These are phyloP conservation scores for Taiozyma sp. DNA, from an alignment of 1,139 yeast genomes.

Conservation along the genomic window DNA sequence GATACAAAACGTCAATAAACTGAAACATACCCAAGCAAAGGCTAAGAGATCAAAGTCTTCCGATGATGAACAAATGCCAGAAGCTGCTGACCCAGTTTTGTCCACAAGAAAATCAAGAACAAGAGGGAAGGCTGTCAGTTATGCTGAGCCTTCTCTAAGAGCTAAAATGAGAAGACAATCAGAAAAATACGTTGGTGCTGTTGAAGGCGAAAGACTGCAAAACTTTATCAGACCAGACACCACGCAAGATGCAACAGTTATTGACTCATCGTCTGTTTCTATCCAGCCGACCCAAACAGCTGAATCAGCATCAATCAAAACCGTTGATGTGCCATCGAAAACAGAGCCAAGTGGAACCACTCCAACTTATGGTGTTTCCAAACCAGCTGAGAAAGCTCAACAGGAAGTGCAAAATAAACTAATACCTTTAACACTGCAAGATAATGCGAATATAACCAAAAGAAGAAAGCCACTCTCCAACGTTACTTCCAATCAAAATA, in stretches of 20 bases:
- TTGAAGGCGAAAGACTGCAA: slow-evolving; percentile 10
- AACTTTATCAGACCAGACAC: background rate
- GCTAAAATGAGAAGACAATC: slow-evolving; percentile 71
- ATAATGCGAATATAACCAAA: slow-evolving; percentile 21
- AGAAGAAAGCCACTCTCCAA: slow-evolving; percentile 22
- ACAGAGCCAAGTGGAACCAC: background rate
- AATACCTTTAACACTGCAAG: slow-evolving; percentile 5
- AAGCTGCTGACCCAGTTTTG: slow-evolving; percentile 12
- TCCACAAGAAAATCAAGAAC: slow-evolving; percentile 34
- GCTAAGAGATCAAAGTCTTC: slow-evolving; percentile 25
- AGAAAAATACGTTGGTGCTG: slow-evolving; percentile 55
- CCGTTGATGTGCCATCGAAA: background rate
- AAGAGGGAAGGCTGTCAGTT: slow-evolving; percentile 53
- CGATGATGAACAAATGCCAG: slow-evolving; percentile 32
- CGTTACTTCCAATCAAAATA: slow-evolving; percentile 8
- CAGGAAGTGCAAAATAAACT: background rate
- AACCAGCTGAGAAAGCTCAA: slow-evolving; percentile 5
- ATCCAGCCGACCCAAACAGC: background rate
- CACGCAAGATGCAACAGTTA: background rate
- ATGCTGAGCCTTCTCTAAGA: slow-evolving; percentile 63
- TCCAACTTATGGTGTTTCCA: background rate
- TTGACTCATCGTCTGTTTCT: background rate
- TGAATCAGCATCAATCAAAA: background rate
- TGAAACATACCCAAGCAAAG: slow-evolving; percentile 26
- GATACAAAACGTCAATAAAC: slow-evolving; percentile 14